Evolutionary conservation across 306 rosid species (phyloP).

Genomic region (Potentilla sterilis): DNA sequence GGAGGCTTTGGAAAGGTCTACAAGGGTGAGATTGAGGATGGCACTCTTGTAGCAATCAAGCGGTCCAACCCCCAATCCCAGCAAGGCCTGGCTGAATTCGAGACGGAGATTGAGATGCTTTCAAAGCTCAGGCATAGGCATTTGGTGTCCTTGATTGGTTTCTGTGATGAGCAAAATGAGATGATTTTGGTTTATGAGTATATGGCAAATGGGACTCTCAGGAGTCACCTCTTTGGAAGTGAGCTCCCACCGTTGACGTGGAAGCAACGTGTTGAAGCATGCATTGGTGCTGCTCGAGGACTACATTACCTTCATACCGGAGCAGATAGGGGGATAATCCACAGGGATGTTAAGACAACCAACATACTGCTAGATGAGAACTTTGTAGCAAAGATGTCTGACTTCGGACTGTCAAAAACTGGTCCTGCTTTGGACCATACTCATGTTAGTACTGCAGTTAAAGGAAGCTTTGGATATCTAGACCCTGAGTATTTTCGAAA

Average conservation of each 20-base stretch:
- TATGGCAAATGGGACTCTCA: conserved; percentile 91
- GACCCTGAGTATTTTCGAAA: conserved; percentile 93
- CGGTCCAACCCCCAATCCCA: conserved; percentile 86
- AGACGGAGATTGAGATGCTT: conserved; percentile 98
- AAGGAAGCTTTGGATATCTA: conserved; percentile 94
- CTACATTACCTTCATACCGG: conserved; percentile 97
- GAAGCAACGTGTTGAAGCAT: conserved; percentile 85
- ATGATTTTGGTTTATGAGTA: conserved; percentile 96
- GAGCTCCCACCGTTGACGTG: conserved; percentile 71
- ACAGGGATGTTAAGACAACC: conserved; percentile 95
- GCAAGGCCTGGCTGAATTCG: conserved; percentile 88
- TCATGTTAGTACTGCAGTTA: conserved; percentile 96
- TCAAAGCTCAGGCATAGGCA: conserved; percentile 94
- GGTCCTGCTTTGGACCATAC: conserved; percentile 91
- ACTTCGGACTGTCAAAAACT: conserved; percentile 85
- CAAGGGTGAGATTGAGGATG: conserved; percentile 77
- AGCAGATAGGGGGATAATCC: conserved; percentile 86
- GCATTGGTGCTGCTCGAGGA: conserved; percentile 95
- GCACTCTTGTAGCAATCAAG: conserved; percentile 75
- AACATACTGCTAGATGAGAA: conserved; percentile 80
- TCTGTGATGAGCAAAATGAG: conserved; percentile 88
- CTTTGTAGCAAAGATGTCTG: conserved; percentile 89
- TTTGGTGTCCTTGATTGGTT: conserved; percentile 88
- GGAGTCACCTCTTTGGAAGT: conserved; percentile 90
- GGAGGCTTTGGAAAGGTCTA: conserved; percentile 98